These are phyloP conservation scores for Pulveroboletus sp. DNA, from an alignment of 768 basidiomycete genomes.

Conservation along the genomic window DNA sequence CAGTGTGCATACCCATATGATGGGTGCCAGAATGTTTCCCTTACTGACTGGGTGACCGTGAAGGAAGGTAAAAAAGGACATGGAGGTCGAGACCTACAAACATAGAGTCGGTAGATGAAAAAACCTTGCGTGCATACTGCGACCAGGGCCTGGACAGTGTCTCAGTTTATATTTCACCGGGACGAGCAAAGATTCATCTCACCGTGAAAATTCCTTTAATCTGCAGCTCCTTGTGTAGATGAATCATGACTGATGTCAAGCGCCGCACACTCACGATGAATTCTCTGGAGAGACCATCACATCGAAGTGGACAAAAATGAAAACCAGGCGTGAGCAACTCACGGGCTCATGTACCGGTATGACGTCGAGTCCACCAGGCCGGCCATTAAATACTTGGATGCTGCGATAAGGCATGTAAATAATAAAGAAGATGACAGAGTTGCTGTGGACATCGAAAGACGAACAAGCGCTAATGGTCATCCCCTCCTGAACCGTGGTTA, in stretches of 20 bases:
- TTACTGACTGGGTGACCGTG: slow-evolving; percentile 1
- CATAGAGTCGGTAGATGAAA: slow-evolving; percentile 12
- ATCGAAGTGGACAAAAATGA: not conserved
- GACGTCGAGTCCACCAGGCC: not conserved
- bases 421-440: too few species aligned
- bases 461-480: not conserved
- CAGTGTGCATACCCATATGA: slow-evolving; percentile 11
- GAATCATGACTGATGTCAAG: not conserved
- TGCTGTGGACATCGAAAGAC: not conserved
- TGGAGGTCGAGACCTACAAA: not conserved
- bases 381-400: not conserved
- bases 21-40: not conserved
- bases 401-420: not conserved
- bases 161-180: not conserved
- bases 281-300: not conserved
- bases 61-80: not conserved
- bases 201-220: slow-evolving; percentile 3
- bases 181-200: not conserved
- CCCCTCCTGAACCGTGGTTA: slow-evolving; percentile 13
- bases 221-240: slow-evolving; percentile 8
- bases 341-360: not conserved
- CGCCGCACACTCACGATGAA: slow-evolving; percentile 3
- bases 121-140: slow-evolving; percentile 8
- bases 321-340: not conserved
- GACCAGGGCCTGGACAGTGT: slow-evolving; percentile 1